Base-by-base conservation (phyloP, 1,284 basidiomycete genomes). In the Cryptococcus maquisensis region DNA sequence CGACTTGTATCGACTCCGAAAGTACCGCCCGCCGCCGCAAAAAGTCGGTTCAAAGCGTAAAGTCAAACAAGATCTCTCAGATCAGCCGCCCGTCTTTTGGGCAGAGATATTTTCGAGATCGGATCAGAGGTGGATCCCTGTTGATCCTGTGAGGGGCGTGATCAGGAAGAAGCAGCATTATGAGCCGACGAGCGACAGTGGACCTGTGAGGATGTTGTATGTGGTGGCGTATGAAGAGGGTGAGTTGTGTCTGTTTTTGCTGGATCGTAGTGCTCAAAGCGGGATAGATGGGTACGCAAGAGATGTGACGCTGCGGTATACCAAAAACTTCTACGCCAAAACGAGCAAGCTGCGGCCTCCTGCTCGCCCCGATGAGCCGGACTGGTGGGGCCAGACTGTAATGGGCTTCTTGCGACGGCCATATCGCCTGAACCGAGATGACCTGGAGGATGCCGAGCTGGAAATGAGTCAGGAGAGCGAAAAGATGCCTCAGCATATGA, bases 201-300 rank as follows among this genome's bases (percentile, higher is more conserved):
- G 83, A 42, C 85, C 90, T 60, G 95, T 97, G 67, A 83, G 90
- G 49, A 87, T 98, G 82, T 77, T 90, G 7, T 99, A 98, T 73
- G 94, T 98, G 1, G 77, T 98, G 2, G 94, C 88, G 0, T 86
- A 93, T 48, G 96, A 99, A 74, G 95, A 98, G 72, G 92, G 94
- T 77, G 82, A 83, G 48, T 21, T 10, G 3, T 28, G n/a, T n/a
- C 15, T 42, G 0, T 13, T 20, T 12, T 35, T 16, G 8, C 18
- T 24, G 42, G 15, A 41, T 1, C 24, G 18, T 21, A 35, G 7
- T 21, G 16, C 35, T 54, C 13, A 51, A 21, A 24, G 35, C 15
- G 3, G 35, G 38, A 10, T 53, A 79, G 81, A 82, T 60, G 80
- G 80, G 0, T 78, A 77, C 54, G 80, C 78, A 5, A 71, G 80